Conservation (phyloP, 805 yeast genomes). For the Cyberlindnera amylophila region DNA sequence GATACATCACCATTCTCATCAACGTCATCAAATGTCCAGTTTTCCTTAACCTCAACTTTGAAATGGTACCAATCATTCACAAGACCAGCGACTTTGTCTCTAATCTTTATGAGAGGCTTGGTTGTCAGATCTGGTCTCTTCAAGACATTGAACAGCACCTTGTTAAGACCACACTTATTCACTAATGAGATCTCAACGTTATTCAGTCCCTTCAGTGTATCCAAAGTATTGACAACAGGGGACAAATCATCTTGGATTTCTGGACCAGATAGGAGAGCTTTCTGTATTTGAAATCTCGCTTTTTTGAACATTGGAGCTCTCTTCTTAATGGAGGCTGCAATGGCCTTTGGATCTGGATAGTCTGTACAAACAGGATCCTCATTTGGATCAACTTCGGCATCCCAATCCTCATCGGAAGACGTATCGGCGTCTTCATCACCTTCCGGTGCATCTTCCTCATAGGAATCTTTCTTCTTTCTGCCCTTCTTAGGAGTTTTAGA, state of each 20-base stretch:
- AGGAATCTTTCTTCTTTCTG: conserved; percentile 2
- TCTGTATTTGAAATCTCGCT: conserved; percentile 30
- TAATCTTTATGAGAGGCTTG: conserved; percentile 16
- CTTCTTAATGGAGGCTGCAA: conserved; percentile 16
- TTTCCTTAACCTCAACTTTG: conserved; percentile 28
- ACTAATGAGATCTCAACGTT: conserved; percentile 30
- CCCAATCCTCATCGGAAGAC: conserved; percentile 28
- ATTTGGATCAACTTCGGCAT: conserved; percentile 16
- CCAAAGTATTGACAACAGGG: conserved; percentile 23
- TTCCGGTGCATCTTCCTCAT: conserved; percentile 4
- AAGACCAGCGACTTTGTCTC: conserved; percentile 14
- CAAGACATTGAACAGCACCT: conserved; percentile 31
- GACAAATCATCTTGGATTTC: conserved; percentile 13
- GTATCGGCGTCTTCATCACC: conserved; percentile 22
- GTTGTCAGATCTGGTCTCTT: conserved; percentile 33
- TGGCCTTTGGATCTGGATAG: conserved; percentile 16
- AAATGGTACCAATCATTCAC: conserved; percentile 28
- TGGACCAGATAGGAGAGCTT: conserved; percentile 17
- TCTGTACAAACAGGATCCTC: conserved; percentile 20
- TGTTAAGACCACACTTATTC: conserved; percentile 30
- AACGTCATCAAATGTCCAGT: conserved; percentile 22
- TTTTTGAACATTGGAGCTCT: conserved; percentile 22
- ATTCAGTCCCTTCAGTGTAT: conserved; percentile 21
- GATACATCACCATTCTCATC: conserved; percentile 17
- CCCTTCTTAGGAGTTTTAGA: conserved; percentile 3